Evolutionary conservation across 306 rosid species (phyloP), one percentile per base, ranked within the genome.

Genomic region (Ceratonia siliqua): DNA sequence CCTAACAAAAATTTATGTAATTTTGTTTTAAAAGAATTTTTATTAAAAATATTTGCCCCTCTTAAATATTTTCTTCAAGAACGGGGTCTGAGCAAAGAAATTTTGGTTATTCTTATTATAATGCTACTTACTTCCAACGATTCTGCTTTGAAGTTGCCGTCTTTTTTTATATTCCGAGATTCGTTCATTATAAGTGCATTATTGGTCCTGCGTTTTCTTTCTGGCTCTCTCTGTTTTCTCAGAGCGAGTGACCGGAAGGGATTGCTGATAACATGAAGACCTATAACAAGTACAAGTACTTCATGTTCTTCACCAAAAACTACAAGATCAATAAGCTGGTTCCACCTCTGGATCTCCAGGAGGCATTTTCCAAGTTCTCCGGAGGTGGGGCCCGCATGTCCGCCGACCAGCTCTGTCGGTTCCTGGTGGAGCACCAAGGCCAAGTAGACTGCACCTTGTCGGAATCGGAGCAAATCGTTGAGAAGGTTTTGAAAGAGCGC

Each of bases 331-430:
- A 52, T 2, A 87, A 88, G 71, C 78, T 55, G n/a, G 80, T 65
- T 42, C 92, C 97, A 9, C 95, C 99, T 18, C 32, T 56, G 2
- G 99, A 92, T 73, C 89, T 94, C 30, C 68, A 72, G 78, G 84
- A 85, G 15, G 82, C 41, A 15, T 92, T 88, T 72, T 33, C 81
- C 10, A 35, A 70, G 70, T 94, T 83, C 76, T 5, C 96, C 18
- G 83, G 53, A 25, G 94, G 88, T 18, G 81, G 77, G 0, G 61
- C 76, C 18, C 63, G 0, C 72, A 80, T 94, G 88, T 74, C 93
- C 0, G 27, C 62, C 4, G 90, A 84, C 24, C 91, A 92, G 81
- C 80, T 94, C 74, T 84, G 22, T 30, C 83, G 65, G 2, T 92
- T 94, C 52, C 46, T 90, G 64, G 87, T 74, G 45, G 97, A 92